Percentiles rank a stretch among this genome's conserved stretches.
Evolutionary conservation across 805 yeast genomes (phyloP).

Genomic region (Kluyveromyces starmeri): DNA sequence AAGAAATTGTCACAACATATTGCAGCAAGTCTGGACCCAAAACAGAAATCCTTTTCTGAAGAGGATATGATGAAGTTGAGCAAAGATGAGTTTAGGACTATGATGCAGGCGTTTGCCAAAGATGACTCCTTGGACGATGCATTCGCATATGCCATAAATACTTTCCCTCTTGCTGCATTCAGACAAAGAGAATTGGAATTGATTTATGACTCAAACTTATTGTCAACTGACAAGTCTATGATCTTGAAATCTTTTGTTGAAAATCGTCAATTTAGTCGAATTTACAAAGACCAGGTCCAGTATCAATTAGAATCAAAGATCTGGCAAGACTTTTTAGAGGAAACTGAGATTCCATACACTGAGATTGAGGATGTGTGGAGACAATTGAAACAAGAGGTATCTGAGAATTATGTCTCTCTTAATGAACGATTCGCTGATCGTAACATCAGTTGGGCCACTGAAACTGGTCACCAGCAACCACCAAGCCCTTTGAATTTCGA

Average conservation of each 20-base stretch:
- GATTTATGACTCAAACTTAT: constrained; percentile 11
- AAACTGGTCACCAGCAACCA: constrained; percentile 7
- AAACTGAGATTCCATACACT: constrained; percentile 5
- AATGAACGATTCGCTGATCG: constrained; percentile 1
- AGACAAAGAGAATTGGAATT: constrained; percentile 25
- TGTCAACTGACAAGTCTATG: constrained; percentile 9
- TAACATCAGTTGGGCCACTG: constrained; percentile 5
- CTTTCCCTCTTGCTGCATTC: constrained; percentile 19
- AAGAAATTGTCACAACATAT: constrained; percentile 11
- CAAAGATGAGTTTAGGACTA: constrained; percentile 1
- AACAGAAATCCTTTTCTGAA: background rate
- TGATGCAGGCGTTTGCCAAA: constrained; percentile 8
- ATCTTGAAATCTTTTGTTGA: constrained; percentile 5
- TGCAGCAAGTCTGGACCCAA: constrained; percentile 5
- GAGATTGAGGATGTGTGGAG: constrained; percentile 1
- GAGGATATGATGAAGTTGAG: background rate
- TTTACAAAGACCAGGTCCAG: constrained; percentile 8
- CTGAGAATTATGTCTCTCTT: constrained; percentile 4
- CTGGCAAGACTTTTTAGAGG: constrained; percentile 8
- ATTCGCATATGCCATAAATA: constrained; percentile 12
- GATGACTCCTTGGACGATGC: constrained; percentile 12
- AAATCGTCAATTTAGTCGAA: constrained; percentile 6
- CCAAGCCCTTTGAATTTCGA: constrained; percentile 7
- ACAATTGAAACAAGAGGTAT: constrained; percentile 1
- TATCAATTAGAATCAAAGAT: constrained; percentile 6